Conservation (phyloP, 1,139 yeast genomes). For the Hansenula sp. region DNA sequence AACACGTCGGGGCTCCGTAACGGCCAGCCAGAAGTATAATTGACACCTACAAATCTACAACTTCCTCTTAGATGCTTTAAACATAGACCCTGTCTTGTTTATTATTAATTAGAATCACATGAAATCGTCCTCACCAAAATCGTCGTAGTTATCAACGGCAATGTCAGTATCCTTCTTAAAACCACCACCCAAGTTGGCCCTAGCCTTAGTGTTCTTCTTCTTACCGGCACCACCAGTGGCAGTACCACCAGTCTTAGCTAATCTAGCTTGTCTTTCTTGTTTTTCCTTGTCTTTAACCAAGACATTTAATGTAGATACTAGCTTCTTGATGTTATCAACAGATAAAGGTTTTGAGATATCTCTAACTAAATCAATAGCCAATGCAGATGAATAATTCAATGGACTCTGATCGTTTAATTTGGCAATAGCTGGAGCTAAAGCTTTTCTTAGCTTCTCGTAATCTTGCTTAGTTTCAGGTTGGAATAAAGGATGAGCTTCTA, state of each 20-base stretch:
- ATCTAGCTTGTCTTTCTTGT: constrained; percentile 81
- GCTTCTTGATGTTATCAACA: constrained; percentile 81
- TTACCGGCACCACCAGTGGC: constrained; percentile 94
- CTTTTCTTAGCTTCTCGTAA: constrained; percentile 78
- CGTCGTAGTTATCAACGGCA: constrained; percentile 56
- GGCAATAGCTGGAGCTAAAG: constrained; percentile 64
- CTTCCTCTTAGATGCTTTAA: not conserved
- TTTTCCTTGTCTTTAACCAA: constrained; percentile 81
- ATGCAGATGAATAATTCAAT: constrained; percentile 65
- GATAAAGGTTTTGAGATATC: constrained; percentile 79
- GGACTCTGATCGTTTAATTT: constrained; percentile 59
- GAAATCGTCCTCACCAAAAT: constrained; percentile 76
- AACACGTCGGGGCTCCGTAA: not conserved
- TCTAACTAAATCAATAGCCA: constrained; percentile 83
- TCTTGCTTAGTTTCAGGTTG: constrained; percentile 77
- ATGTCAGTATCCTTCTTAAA: constrained; percentile 74
- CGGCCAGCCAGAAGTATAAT: not conserved
- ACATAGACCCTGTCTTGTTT: not conserved
- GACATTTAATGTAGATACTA: constrained; percentile 79
- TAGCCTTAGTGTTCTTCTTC: constrained; percentile 82
- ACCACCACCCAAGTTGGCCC: constrained; percentile 71
- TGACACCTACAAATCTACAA: not conserved
- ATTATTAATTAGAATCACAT: constrained; percentile 47
- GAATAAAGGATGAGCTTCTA: constrained; percentile 74
- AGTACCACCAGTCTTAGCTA: constrained; percentile 78